Evolutionary conservation across 441 rosid genomes (phyloP).

Genomic region (Pelargonium australe): DNA sequence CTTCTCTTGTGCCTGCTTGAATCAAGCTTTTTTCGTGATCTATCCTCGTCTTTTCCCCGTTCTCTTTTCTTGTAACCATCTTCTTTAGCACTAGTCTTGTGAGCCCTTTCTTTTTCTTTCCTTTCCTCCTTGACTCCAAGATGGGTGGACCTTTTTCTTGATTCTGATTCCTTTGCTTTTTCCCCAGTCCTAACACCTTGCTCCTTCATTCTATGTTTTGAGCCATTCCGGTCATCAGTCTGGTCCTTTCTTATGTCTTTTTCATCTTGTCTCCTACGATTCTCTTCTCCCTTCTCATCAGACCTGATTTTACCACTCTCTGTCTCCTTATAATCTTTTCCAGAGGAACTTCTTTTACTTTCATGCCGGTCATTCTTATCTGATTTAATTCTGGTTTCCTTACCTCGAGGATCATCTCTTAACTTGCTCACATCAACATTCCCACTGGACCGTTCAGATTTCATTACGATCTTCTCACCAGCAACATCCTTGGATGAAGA

Average conservation of each 20-base stretch:
- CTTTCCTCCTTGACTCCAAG: slow-evolving; percentile 45
- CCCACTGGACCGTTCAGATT: slow-evolving; percentile 32
- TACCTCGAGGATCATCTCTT: slow-evolving; percentile 32
- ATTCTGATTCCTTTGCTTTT: slow-evolving; percentile 45
- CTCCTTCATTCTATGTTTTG: slow-evolving; percentile 42
- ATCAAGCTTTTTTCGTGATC: slow-evolving; percentile 47
- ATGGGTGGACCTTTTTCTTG: slow-evolving; percentile 39
- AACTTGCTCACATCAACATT: slow-evolving; percentile 26
- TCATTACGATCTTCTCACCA: slow-evolving; percentile 23
- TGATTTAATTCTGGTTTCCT: slow-evolving; percentile 32
- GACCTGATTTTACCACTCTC: slow-evolving; percentile 32
- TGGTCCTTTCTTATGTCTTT: slow-evolving; percentile 47
- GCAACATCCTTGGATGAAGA: slow-evolving; percentile 26
- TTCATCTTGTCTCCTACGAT: slow-evolving; percentile 40
- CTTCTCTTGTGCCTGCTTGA: slow-evolving; percentile 62
- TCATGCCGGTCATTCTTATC: slow-evolving; percentile 37
- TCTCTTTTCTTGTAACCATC: slow-evolving; percentile 51
- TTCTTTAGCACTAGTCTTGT: slow-evolving; percentile 47
- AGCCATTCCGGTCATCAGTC: slow-evolving; percentile 40
- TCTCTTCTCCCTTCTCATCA: slow-evolving; percentile 38
- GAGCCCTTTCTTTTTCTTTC: slow-evolving; percentile 45
- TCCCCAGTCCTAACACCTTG: slow-evolving; percentile 38
- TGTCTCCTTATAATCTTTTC: slow-evolving; percentile 34
- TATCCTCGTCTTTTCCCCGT: slow-evolving; percentile 46
- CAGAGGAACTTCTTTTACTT: slow-evolving; percentile 34